Percentiles rank a stretch among this genome's conserved stretches.
These are phyloP conservation scores for Zasmidium citrigriseum DNA, from an alignment of 2,329 filamentous ascomycete genomes.

Conservation along the genomic window DNA sequence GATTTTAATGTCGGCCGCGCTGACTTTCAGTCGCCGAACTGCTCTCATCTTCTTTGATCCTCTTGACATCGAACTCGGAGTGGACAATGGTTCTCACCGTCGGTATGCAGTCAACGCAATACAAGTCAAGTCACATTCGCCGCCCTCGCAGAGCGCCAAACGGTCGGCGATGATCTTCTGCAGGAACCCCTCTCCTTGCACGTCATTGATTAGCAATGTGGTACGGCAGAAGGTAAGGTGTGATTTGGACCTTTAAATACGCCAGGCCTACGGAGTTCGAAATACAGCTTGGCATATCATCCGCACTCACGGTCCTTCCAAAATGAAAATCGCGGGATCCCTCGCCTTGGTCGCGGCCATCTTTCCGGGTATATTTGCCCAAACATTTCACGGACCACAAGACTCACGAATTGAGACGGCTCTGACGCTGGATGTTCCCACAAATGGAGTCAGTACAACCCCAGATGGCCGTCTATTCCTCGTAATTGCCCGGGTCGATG, in stretches of 20 bases:
- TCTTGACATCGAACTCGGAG: too few species aligned
- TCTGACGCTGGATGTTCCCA: slow-evolving; percentile 23
- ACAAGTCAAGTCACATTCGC: too few species aligned
- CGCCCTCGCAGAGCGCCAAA: too few species aligned
- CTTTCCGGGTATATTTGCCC: too few species aligned
- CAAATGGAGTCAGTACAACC: slow-evolving; percentile 31
- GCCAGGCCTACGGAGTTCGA: too few species aligned
- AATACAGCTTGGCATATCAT: too few species aligned
- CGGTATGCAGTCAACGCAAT: too few species aligned
- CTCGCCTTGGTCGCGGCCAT: background rate
- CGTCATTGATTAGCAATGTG: background rate
- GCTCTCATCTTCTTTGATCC: too few species aligned
- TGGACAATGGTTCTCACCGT: too few species aligned
- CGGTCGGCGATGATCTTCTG: background rate
- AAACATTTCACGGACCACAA: slow-evolving; percentile 1
- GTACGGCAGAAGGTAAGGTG: background rate
- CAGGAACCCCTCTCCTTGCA: background rate
- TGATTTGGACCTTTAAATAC: background rate
- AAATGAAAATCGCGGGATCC: background rate
- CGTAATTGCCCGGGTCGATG: slow-evolving; percentile 33
- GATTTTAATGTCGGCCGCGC: too few species aligned
- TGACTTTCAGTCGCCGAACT: too few species aligned
- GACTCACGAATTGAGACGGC: slow-evolving; percentile 23
- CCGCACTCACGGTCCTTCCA: background rate
- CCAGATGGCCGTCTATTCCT: slow-evolving; percentile 35